These are phyloP conservation scores for Tetracladium marchalianum DNA, from an alignment of 495 filamentous ascomycete species.

Conservation along the genomic window DNA sequence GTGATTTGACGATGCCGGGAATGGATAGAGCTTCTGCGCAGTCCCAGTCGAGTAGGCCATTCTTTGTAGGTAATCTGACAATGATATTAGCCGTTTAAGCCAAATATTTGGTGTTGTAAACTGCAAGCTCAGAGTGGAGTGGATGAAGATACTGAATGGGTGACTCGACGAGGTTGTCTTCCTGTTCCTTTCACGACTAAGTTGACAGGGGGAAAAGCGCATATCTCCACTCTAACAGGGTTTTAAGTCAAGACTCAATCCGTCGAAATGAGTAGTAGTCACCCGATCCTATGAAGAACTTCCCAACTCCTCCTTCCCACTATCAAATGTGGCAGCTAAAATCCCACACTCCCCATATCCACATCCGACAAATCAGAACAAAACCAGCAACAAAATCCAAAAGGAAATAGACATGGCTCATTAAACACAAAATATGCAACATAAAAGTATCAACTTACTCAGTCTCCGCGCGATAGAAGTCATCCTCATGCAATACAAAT, in stretches of 20 bases:
- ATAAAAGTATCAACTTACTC: constrained; percentile 32
- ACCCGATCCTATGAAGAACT: too few species aligned
- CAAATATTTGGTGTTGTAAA: not conserved
- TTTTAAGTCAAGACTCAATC: too few species aligned
- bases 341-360: too few species aligned
- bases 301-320: too few species aligned
- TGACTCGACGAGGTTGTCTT: not conserved
- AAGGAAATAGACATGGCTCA: too few species aligned
- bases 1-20: constrained; percentile 44
- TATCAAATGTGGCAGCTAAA: too few species aligned
- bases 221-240: not conserved
- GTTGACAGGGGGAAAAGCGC: not conserved
- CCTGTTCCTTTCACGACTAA: not conserved
- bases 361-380: not conserved
- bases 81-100: not conserved
- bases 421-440: not conserved
- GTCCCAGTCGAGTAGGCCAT: constrained; percentile 77
- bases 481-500: constrained; percentile 85
- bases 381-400: not conserved
- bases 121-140: not conserved
- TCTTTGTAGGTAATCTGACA: constrained; percentile 34
- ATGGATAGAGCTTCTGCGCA: constrained; percentile 65
- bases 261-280: too few species aligned
- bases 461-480: constrained; percentile 78
- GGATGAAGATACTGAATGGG: too few species aligned